Evolutionary conservation across 768 basidiomycete species (phyloP), one percentile per base, ranked within the genome.

Genomic region (Lyophyllum semitale): DNA sequence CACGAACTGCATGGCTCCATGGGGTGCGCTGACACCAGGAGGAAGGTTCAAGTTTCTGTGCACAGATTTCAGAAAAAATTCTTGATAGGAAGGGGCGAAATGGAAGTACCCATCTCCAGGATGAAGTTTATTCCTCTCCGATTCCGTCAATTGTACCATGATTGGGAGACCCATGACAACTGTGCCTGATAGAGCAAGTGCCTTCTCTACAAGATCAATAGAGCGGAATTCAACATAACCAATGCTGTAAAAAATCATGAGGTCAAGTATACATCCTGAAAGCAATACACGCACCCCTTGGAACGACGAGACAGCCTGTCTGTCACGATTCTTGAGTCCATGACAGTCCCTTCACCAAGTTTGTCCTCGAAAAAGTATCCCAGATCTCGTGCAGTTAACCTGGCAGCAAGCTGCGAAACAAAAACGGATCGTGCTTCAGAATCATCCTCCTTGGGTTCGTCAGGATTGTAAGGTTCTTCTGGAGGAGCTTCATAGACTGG

Each of bases 361-460:
- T 95, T 93, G 69, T 96, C 91, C 78, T 98, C 96, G 68, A 99
- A 98, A 79, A 99, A 99, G 75, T 95, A 92, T 61, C 95, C 95
- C 74, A 99, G 79, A 77, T 99, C 97, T 70, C 94, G 87, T 64
- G 95, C 94, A 55, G 95, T 98, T 70, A 98, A 85, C 67, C 94
- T 89, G 58, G 95, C 94, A 65, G 97, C 93, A 69, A 99, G 87
- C 76, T 98, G 97, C 65, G 95, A 96, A 69, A 97, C 94, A 75
- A 98, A 98, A 63, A 98, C 93, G 65, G 97, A 98, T 72, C 97
- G 90, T 67, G 93, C 89, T 85, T 98, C 97, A 53, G 93, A 95
- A 68, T 98, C 96, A 69, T 98, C 94, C 72, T 95, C 93, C 65
- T 89, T 89, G 7, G 89, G 88, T 60, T 98, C 94, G 62, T 96